Evolutionary conservation across 2,329 filamentous ascomycete genomes (phyloP).

Genomic region (Fusarium zealandicum): DNA sequence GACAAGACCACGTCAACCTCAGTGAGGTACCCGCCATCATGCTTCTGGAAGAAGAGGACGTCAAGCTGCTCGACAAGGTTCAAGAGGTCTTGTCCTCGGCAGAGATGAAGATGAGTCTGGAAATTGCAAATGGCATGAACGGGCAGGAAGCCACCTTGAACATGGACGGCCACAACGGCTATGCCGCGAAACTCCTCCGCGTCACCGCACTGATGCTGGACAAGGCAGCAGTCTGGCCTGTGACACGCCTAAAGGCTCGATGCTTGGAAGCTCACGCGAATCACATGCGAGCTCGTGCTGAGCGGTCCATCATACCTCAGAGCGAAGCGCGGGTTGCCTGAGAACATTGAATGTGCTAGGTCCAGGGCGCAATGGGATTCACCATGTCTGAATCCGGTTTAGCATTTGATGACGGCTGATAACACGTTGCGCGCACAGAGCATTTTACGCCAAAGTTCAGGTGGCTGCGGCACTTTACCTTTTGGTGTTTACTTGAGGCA

Average conservation of each 20-base stretch:
- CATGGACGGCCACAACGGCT: conserved; percentile 72
- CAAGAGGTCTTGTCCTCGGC: conserved; percentile 78
- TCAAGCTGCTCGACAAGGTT: conserved; percentile 83
- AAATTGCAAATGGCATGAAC: conserved; percentile 56
- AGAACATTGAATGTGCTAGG: not conserved
- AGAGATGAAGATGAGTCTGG: conserved; percentile 78
- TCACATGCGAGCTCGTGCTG: conserved; percentile 59
- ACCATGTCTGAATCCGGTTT: not conserved
- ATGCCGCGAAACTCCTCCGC: conserved; percentile 83
- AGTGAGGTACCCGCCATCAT: conserved; percentile 84
- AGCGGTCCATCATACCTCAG: conserved; percentile 57
- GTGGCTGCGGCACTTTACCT: not conserved
- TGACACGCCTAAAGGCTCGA: conserved; percentile 62
- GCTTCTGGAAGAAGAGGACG: conserved; percentile 90
- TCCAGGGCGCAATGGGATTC: not conserved
- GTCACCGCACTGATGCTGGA: conserved; percentile 88
- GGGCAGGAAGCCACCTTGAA: conserved; percentile 60
- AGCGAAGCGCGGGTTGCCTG: conserved; percentile 40
- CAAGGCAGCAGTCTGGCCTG: conserved; percentile 89
- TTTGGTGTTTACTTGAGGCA: conserved; percentile 2
- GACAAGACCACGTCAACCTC: conserved; percentile 81
- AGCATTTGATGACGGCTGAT: not conserved
- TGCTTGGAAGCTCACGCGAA: conserved; percentile 64
- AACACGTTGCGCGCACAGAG: conserved; percentile 1
- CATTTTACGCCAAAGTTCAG: not conserved